Conservation (phyloP, 306 rosid genomes). For the Benincasa hispida region DNA sequence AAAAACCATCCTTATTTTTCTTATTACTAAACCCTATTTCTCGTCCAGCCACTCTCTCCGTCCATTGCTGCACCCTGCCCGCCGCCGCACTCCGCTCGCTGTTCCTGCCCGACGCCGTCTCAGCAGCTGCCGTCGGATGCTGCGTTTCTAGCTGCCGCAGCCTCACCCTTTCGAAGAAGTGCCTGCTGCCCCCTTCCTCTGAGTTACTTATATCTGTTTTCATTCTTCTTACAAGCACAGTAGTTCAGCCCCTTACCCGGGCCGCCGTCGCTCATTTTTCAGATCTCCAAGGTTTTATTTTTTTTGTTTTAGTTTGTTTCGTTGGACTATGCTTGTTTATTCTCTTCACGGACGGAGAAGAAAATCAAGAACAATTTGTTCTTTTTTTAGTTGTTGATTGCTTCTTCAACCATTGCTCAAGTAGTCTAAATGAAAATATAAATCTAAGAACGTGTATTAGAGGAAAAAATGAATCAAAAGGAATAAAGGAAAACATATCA, state of each 20-base stretch:
- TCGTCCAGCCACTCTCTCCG: neutral
- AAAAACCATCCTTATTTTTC: neutral
- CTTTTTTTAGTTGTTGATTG: too few species aligned
- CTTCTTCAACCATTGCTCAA: too few species aligned
- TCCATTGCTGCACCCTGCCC: neutral
- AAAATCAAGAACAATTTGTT: too few species aligned
- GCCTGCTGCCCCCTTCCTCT: neutral
- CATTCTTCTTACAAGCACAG: too few species aligned
- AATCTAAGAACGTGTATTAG: neutral
- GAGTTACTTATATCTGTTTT: too few species aligned
- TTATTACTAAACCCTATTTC: neutral
- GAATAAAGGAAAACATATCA: neutral
- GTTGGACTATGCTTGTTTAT: neutral
- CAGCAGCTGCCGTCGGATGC: neutral
- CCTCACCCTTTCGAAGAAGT: neutral
- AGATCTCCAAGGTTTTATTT: neutral
- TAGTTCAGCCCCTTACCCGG: too few species aligned
- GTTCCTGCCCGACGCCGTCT: too few species aligned
- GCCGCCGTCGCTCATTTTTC: neutral
- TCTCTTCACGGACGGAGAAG: neutral
- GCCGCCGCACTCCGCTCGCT: neutral
- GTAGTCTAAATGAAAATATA: too few species aligned
- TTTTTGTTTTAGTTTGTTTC: neutral
- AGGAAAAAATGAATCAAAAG: neutral
- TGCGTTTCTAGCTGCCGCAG: neutral